Evolutionary conservation across 805 yeast genomes (phyloP), one percentile per base, ranked within the genome.

Genomic region (Yamadazyma endophytica): DNA sequence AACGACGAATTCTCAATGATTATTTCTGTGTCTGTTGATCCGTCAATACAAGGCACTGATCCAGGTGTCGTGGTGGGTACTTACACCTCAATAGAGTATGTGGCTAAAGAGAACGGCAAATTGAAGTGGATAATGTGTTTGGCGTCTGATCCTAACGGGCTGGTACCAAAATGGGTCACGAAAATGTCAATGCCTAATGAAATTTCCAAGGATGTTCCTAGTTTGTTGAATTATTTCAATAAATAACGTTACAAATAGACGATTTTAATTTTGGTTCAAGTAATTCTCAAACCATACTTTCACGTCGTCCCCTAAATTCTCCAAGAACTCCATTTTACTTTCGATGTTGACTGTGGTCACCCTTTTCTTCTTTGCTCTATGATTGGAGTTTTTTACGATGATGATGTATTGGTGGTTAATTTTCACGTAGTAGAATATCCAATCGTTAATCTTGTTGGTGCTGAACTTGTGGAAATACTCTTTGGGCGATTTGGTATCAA

Each of bases 391-490:
- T 36, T 58, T 58, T 5, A 65, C 57, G 13, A 64, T 47, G 12
- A 61, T 50, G 25, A 64, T 56, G 33, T 46, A 50, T 33, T 54
- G 57, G 4, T 43, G 43, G 17, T 51, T 47, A 32, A 53, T 46
- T 24, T 50, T 50, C 26, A 63, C 44, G 35, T 55, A 58, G 42
- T 65, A 65, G 37, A 65, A 56, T 57, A 64, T 56, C 70, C 70
- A 64, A 45, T 62, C 68, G 34, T 54, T 63, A 18, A 36, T 38
- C 31, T 52, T 58, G 33, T 56, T 58, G 36, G 56, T 53, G 24
- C 58, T 58, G 40, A 63, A 64, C 35, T 65, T 65, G 43, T 65
- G 68, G 28, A 64, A 56, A 40, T 52, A 61, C 40, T 65, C 71
- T 14, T 48, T 40, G 26, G 54, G 40, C 5, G 40, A 28, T 23